Evolutionary conservation across 208 protist species (phyloP), one percentile per base, ranked within the genome.

Genomic region (Acanthamoeba lenticulata): DNA sequence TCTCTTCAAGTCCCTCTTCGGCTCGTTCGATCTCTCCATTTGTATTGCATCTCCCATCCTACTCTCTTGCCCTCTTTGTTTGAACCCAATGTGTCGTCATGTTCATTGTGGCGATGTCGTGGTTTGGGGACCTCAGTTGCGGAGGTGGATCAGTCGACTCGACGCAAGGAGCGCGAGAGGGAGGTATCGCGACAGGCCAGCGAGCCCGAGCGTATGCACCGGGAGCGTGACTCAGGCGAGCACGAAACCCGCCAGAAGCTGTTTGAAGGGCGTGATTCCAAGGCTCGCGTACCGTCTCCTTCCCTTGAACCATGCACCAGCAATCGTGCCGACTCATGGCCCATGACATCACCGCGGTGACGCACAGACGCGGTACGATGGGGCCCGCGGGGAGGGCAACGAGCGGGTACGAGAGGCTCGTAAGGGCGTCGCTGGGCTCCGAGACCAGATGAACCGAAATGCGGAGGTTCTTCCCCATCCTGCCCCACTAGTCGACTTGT

Each of bases 401-500:
- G 74, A 85, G 42, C n/a, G 42, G n/a, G 74, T 85, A 19, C 74
- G 74, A 21, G 74, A 85, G 1, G 44, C 74, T 0, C 36, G 74
- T 11, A 85, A 55, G 74, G 74, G 74, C n/a, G 44, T 55, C 21
- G 36, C 74, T 21, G 74, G 74, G 9, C 74, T 85, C 74, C 47
- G 55, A 17, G 74, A 85, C 7, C 74, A 85, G 32, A 45, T 85
- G 74, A 85, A 85, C 74, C 74, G 74, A 55, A 85, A 85, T 40
- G 74, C 74, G 0, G 74, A 85, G 44, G 74, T 85, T 7, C 67
- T 7, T 17, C 11, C 36, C 29, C 32, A 42, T 17, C 36, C 42
- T 11, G 24, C 11, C 67, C 67, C 29, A 27, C 60, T 27, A 21
- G 11, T 27, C 21, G 52, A 21, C 52, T 21, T 27, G 11, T 60